These are phyloP conservation scores for Fusarium irregulare DNA, from an alignment of 2,329 filamentous ascomycete species.

Conservation along the genomic window DNA sequence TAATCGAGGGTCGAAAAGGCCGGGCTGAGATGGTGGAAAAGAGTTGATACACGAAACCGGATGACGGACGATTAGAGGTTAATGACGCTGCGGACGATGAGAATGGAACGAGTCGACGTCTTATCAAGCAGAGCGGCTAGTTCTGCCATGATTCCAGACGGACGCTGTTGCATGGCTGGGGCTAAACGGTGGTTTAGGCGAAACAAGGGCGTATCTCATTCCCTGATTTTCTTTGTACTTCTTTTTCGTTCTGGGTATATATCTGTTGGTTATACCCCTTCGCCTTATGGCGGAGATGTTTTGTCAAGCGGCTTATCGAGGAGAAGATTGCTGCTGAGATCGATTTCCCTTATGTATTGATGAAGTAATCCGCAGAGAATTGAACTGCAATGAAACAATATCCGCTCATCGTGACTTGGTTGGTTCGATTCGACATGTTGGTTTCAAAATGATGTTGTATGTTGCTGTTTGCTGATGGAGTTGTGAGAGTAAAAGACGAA, in stretches of 20 bases:
- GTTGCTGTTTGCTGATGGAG: neutral
- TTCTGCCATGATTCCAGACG: constrained; percentile 30
- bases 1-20: constrained; percentile 23
- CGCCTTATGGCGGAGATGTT: constrained; percentile 27
- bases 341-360: constrained; percentile 39
- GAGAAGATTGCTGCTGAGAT: constrained; percentile 27
- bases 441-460: neutral
- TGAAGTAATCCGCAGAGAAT: constrained; percentile 34
- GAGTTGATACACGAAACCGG: constrained; percentile 29
- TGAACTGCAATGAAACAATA: constrained; percentile 15
- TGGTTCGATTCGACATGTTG: neutral
- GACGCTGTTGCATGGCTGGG: constrained; percentile 27
- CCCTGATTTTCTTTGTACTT: constrained; percentile 17
- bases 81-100: constrained; percentile 24
- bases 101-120: constrained; percentile 15
- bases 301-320: constrained; percentile 31
- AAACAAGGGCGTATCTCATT: constrained; percentile 31
- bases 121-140: constrained; percentile 17
- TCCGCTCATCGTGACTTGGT: neutral
- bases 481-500: neutral
- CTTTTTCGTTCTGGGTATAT: constrained; percentile 9
- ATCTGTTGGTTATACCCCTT: constrained; percentile 11
- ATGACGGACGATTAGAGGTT: constrained; percentile 33
- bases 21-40: constrained; percentile 12
- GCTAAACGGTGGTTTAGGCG: constrained; percentile 18